These are phyloP conservation scores for Penicillium coprophilum DNA, from an alignment of 495 filamentous ascomycete species.

Conservation along the genomic window DNA sequence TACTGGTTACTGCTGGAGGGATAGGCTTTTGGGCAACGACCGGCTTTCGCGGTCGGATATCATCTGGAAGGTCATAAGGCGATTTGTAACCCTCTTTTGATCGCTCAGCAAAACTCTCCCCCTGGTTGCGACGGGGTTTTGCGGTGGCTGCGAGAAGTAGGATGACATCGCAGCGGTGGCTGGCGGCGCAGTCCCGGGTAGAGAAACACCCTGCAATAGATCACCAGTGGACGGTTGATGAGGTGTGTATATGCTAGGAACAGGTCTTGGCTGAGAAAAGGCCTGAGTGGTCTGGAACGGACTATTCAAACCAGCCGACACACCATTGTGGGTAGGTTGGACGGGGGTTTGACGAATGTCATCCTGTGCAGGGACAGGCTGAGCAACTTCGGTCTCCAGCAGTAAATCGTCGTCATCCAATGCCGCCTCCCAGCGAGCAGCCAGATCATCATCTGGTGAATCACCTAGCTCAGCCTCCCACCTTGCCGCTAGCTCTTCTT, in stretches of 20 bases:
- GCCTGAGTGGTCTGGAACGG: conserved; percentile 36
- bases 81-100: conserved; percentile 88
- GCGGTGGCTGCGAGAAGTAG: conserved; percentile 41
- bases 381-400: conserved; percentile 57
- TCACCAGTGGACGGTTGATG: conserved; percentile 48
- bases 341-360: conserved; percentile 18
- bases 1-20: conserved; percentile 22
- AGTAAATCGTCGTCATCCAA: conserved; percentile 81
- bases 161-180: conserved; percentile 37
- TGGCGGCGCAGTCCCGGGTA: conserved; percentile 28
- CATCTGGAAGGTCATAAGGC: conserved; percentile 93
- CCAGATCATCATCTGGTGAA: conserved; percentile 59
- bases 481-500: conserved; percentile 69
- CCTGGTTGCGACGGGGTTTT: conserved; percentile 39
- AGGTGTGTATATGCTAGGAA: conserved; percentile 37
- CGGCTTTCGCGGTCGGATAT: conserved; percentile 68
- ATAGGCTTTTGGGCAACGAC: conserved; percentile 39
- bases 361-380: conserved; percentile 31
- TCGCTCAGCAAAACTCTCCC: conserved; percentile 83
- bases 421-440: conserved; percentile 80
- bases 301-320: conserved; percentile 25
- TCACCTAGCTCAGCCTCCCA: conserved; percentile 82
- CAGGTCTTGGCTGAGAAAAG: conserved; percentile 19
- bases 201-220: conserved; percentile 33
- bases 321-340: conserved; percentile 7